phyloP scores from a whole-genome alignment of 2,329 filamentous ascomycete genomes.

The Neofusicoccum sp. region DNA sequence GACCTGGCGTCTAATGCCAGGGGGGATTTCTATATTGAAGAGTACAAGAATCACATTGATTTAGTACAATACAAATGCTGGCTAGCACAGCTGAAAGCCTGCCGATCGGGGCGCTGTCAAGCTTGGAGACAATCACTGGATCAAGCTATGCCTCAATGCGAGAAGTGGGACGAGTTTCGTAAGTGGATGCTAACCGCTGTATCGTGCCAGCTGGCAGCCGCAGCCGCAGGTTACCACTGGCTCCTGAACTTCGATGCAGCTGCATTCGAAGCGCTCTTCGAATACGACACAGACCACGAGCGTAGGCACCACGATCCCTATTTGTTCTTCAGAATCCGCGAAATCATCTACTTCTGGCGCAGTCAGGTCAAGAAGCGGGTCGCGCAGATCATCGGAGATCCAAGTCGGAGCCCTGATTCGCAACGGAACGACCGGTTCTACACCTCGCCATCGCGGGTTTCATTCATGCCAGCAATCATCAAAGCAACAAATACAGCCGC shows the following conservation, averaged over 20 bases:
- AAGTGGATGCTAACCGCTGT: background rate
- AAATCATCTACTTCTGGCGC: background rate
- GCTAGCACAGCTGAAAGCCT: background rate
- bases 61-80: background rate
- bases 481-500: no score
- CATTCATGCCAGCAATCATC: no score
- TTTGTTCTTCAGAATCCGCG: background rate
- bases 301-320: background rate
- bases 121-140: background rate
- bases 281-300: background rate
- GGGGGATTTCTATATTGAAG: background rate
- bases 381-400: background rate
- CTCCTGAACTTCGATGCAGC: background rate
- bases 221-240: background rate
- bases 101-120: background rate
- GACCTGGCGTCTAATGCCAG: background rate
- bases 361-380: background rate
- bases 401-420: background rate
- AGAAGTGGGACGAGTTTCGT: background rate
- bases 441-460: no score
- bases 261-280: background rate
- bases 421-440: no score
- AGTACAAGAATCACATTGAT: background rate
- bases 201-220: background rate
- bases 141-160: background rate